Base-by-base conservation (phyloP, 2,329 filamentous ascomycete species). In the Sphaerulina vaccinii region DNA sequence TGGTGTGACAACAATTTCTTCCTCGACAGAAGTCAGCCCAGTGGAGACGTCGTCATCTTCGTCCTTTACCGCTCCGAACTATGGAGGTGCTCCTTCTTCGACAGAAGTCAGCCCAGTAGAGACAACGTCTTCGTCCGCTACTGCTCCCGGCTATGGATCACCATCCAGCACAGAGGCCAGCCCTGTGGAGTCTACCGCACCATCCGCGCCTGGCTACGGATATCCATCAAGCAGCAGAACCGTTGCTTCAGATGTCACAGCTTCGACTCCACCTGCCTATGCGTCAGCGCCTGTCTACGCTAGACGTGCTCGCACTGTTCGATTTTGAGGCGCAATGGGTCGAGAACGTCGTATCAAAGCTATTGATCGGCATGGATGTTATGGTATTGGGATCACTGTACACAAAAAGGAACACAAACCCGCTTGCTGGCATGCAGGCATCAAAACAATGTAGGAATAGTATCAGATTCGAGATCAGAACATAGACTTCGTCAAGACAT, bases 21-120 rank as follows among this genome's bases (percentile, higher is more conserved):
- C 33, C 8, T 41, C 36, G 11, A 45, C 54, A 13, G 5, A 29
- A 24, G 41, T 18, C 11, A 36, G 40, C 7, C 54, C 54, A 38
- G 33, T 50, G 3, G 42, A 29, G n/a, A n/a, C n/a, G 19, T 39
- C 47, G 3, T 36, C 21, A 6, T 23, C 8, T 5, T 49, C 47
- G 13, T 27, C 22, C 10, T n/a, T 16, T 10, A 32, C 16, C 7
- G 27, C 38, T 19, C 38, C 47, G 9, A 24, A 38, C 24, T 43
- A 42, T 18, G 47, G 47, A 19, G 23, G 38, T 9, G 24, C 43
- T 11, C 27, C 36, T 22, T 42, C 47, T 21, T 38, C 48, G 35
- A 56, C 53, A 24, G 45, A 45, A 41, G 50, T 21, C 32, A 39
- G 38, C 15, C 53, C 53, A 3, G 43, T 40, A 10, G 48, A 23